phyloP scores from a whole-genome alignment of 1,284 basidiomycete species.

The Boletellus deceptivus region DNA sequence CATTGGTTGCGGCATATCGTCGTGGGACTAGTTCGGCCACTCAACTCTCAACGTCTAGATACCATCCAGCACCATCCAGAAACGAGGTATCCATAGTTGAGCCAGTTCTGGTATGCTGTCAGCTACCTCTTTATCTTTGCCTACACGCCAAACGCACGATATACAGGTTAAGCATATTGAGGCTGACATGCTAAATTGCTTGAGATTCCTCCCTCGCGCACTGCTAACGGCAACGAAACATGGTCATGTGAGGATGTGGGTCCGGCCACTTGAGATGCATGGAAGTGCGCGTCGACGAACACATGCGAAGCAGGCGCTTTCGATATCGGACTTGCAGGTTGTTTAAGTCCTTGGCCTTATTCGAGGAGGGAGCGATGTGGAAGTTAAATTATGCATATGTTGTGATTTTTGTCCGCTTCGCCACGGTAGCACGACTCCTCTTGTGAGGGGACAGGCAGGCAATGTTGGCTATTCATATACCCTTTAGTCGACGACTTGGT shows the following conservation, averaged over 20 bases:
- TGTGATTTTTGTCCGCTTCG: background rate
- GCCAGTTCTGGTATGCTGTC: constrained; percentile 73
- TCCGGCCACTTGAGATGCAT: constrained; percentile 63
- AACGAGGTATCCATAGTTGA: constrained; percentile 90
- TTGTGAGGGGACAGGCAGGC: too few species aligned
- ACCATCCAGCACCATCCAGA: constrained; percentile 84
- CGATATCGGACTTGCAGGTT: constrained; percentile 32
- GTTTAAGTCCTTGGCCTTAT: constrained; percentile 10
- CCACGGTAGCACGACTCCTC: background rate
- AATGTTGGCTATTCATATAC: too few species aligned
- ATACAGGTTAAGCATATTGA: constrained; percentile 78
- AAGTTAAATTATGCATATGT: constrained; percentile 24
- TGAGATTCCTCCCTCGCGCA: constrained; percentile 71
- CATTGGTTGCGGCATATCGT: constrained; percentile 54
- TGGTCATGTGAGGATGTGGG: constrained; percentile 81
- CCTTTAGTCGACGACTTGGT: too few species aligned
- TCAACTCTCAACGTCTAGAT: constrained; percentile 57
- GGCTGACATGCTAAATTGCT: constrained; percentile 66
- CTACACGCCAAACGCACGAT: background rate
- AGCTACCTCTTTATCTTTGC: constrained; percentile 18
- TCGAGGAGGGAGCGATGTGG: background rate
- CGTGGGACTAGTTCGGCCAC: constrained; percentile 53
- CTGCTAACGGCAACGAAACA: constrained; percentile 74
- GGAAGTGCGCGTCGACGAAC: constrained; percentile 28
- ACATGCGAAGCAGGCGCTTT: constrained; percentile 32